Percentiles rank a stretch among this genome's conserved stretches.
phyloP scores from a whole-genome alignment of 805 yeast genomes.

The Wickerhamiella occidentalis region DNA sequence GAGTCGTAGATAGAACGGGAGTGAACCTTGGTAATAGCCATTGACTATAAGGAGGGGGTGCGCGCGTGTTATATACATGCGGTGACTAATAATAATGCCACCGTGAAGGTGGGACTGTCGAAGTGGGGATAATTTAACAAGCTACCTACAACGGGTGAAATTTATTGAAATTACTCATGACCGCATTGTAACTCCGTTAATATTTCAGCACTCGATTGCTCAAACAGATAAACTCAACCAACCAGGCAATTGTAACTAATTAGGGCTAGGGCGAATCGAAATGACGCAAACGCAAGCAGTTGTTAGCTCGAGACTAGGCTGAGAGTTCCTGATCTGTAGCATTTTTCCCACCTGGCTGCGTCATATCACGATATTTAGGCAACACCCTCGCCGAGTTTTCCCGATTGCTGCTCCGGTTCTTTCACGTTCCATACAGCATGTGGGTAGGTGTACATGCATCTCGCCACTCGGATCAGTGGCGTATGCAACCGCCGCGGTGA shows the following conservation, averaged over 20 bases:
- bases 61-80: not conserved
- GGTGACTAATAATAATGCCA: not conserved
- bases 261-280: conserved; percentile 2
- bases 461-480: not conserved
- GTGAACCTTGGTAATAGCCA: conserved; percentile 79
- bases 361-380: not conserved
- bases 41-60: conserved; percentile 23
- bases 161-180: too few species aligned
- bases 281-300: not conserved
- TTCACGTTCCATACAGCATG: conserved; percentile 1
- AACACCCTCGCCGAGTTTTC: not conserved
- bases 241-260: not conserved
- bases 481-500: not conserved
- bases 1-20: conserved; percentile 99
- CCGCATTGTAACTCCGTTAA: too few species aligned
- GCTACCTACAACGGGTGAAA: too few species aligned
- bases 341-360: not conserved
- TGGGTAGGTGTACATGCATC: not conserved
- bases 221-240: not conserved
- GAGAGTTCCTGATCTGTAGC: not conserved
- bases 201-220: too few species aligned
- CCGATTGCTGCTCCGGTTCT: conserved; percentile 1
- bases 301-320: not conserved
- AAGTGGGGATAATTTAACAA: not conserved
- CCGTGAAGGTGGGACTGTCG: not conserved